Percentiles rank a stretch among this genome's conserved stretches.
These are phyloP conservation scores for Metschnikowia matae DNA, from an alignment of 805 yeast genomes.

Conservation along the genomic window DNA sequence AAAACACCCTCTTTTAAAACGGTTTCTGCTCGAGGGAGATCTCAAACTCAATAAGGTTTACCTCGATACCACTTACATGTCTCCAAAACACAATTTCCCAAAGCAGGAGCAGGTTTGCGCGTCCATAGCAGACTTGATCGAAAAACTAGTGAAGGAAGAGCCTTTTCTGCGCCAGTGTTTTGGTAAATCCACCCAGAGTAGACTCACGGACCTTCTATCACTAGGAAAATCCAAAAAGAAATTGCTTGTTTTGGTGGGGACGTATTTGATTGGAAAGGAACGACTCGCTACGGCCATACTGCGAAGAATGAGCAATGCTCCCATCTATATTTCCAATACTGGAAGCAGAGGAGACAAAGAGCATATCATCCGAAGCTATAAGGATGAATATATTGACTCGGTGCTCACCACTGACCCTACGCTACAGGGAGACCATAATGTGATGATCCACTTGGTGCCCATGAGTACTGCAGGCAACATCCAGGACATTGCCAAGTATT, in stretches of 20 bases:
- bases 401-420: conserved; percentile 30
- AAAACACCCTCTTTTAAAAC: conserved; percentile 26
- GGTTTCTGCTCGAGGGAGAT: conserved; percentile 16
- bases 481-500: conserved; percentile 46
- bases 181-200: conserved; percentile 31
- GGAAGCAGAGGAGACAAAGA: conserved; percentile 42
- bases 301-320: conserved; percentile 41
- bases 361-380: conserved; percentile 42
- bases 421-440: conserved; percentile 43
- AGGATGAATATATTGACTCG: conserved; percentile 38
- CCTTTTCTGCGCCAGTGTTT: conserved; percentile 29
- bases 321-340: conserved; percentile 49
- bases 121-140: conserved; percentile 52
- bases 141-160: conserved; percentile 27
- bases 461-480: conserved; percentile 52
- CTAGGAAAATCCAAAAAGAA: conserved; percentile 22
- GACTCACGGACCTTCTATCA: conserved; percentile 37
- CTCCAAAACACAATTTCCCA: conserved; percentile 74
- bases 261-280: conserved; percentile 93
- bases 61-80: conserved; percentile 86
- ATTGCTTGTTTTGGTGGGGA: conserved; percentile 67
- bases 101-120: conserved; percentile 65
- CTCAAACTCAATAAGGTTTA: conserved; percentile 57
- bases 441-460: conserved; percentile 66
- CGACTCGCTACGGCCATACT: conserved; percentile 69